These are phyloP conservation scores for Silene conica DNA, from an alignment of 148 eudicot species.

Conservation along the genomic window DNA sequence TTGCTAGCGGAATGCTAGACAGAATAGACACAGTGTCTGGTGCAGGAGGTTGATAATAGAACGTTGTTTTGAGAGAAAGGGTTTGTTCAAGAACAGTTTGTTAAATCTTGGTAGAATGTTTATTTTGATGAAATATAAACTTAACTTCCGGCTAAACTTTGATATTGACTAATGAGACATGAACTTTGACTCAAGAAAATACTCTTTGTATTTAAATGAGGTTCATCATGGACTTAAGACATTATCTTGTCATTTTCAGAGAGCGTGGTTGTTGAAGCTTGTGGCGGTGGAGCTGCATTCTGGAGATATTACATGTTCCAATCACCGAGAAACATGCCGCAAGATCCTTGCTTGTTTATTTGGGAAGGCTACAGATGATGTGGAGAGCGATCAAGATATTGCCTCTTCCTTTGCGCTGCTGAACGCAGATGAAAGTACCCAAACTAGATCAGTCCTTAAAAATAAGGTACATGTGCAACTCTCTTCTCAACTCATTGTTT, in stretches of 20 bases:
- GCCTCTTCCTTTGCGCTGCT: constrained; percentile 30
- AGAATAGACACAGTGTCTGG: too few relatives aligned
- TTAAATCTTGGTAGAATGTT: neutral
- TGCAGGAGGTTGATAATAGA: too few relatives aligned
- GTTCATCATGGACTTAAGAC: neutral
- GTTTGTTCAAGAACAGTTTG: too few relatives aligned
- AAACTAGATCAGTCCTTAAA: constrained; percentile 43
- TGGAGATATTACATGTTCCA: constrained; percentile 54
- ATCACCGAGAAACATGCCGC: constrained; percentile 71
- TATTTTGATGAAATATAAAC: neutral
- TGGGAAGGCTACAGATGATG: constrained; percentile 40
- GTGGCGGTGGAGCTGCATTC: constrained; percentile 73
- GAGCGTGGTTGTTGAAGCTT: constrained; percentile 97
- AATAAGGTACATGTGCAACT: constrained; percentile 47
- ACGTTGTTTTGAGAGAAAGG: too few relatives aligned
- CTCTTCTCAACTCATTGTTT: constrained; percentile 11
- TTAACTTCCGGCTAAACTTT: neutral
- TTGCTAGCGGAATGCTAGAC: too few relatives aligned
- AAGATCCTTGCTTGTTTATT: constrained; percentile 62
- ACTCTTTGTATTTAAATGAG: neutral
- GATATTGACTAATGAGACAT: neutral
- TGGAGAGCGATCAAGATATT: constrained; percentile 40
- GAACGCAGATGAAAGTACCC: constrained; percentile 38
- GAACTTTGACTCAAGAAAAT: neutral
- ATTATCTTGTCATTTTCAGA: constrained; percentile 36